Evolutionary conservation across 257 asterid genomes (phyloP).

Genomic region (Prunella vulgaris): DNA sequence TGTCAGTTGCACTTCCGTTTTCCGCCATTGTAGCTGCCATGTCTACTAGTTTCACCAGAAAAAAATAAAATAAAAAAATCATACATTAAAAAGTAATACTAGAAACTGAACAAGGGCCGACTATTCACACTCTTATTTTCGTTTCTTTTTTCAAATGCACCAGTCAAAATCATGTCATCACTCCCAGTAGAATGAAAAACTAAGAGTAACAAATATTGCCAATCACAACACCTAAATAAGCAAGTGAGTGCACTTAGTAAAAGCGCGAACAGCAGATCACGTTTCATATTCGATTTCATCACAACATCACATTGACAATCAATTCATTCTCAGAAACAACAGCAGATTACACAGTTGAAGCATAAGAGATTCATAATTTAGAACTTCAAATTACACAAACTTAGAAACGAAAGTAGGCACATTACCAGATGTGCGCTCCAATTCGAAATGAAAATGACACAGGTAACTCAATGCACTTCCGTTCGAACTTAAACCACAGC

Average conservation of each 20-base stretch:
- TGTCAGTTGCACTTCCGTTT: conserved; percentile 28
- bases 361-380: not conserved
- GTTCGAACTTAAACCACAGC: not conserved
- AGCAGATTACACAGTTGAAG: not conserved
- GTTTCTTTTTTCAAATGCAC: not conserved
- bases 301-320: not conserved
- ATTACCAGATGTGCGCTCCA: conserved; percentile 17
- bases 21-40: conserved; percentile 49
- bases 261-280: not conserved
- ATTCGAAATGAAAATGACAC: no score
- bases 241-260: not conserved
- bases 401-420: not conserved
- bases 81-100: not conserved
- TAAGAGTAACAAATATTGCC: no score
- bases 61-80: not conserved
- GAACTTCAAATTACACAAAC: not conserved
- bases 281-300: not conserved
- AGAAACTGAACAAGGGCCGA: not conserved
- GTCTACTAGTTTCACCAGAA: conserved; percentile 18
- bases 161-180: not conserved
- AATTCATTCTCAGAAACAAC: not conserved
- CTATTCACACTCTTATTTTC: not conserved
- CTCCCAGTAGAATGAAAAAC: not conserved
- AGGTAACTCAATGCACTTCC: not conserved
- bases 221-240: not conserved